A percentile compares a stretch with the other conserved stretches of the same genome.
Conservation (phyloP, 2,329 filamentous ascomycete genomes). For the Claviceps humidiphila region DNA sequence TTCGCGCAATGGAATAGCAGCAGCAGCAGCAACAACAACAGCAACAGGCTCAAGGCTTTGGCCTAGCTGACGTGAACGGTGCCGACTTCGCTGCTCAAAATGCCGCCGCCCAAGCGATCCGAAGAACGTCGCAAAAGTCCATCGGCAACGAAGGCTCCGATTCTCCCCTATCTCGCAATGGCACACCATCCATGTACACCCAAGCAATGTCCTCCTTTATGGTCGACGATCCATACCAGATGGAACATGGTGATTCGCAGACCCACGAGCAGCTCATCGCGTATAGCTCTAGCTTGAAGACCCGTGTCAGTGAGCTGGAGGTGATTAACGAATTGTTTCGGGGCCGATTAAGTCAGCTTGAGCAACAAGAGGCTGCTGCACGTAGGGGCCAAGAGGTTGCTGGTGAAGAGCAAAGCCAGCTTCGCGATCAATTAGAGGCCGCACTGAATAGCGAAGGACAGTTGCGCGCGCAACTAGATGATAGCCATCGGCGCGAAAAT, state of each 20-base stretch:
- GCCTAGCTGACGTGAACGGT: conserved; percentile 39
- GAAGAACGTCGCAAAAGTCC: conserved; percentile 56
- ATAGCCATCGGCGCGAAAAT: conserved; percentile 65
- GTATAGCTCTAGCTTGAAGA: conserved; percentile 80
- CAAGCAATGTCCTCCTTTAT: conserved; percentile 72
- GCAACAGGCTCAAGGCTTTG: conserved; percentile 27
- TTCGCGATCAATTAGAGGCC: conserved; percentile 42
- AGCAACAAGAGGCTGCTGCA: conserved; percentile 60
- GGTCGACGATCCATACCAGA: conserved; percentile 55
- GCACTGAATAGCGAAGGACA: conserved; percentile 27
- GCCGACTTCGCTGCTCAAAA: conserved; percentile 39
- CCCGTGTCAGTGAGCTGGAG: conserved; percentile 86
- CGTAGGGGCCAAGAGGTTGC: conserved; percentile 46
- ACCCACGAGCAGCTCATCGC: conserved; percentile 69
- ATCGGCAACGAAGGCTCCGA: conserved; percentile 61
- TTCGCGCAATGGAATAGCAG: conserved; percentile 11
- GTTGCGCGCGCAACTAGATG: conserved; percentile 54
- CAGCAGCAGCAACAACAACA: conserved; percentile 20
- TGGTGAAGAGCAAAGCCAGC: conserved; percentile 39
- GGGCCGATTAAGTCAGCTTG: conserved; percentile 63
- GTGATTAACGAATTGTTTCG: conserved; percentile 81
- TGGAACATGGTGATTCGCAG: conserved; percentile 47
- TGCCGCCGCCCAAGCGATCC: conserved; percentile 36
- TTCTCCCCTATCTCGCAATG: conserved; percentile 67
- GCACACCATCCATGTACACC: conserved; percentile 62